Base-by-base conservation (phyloP, 1,139 yeast species). In the Kurtzmaniella natalensis region DNA sequence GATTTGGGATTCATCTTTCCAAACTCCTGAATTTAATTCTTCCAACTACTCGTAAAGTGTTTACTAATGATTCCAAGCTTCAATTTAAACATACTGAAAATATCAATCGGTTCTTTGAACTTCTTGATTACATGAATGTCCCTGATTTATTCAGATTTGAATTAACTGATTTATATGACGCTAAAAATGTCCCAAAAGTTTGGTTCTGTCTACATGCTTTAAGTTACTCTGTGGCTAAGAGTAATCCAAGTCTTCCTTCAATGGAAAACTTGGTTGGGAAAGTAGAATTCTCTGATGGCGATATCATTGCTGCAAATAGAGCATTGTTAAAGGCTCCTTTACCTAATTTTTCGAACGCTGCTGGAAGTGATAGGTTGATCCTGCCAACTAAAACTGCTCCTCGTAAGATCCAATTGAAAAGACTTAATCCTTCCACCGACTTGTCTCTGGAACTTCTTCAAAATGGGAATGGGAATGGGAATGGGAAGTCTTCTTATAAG, bases 61-160 rank as follows among this genome's bases (percentile, higher is more conserved):
- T 64, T 41, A 48, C 55, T 13, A 59, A 63, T 38, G 78, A 74
- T 31, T 45, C 64, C 8, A 77, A 75, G 38, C 64, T 87, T 29
- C 94, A 87, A 53, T 92, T 86, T 64, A 78, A 85, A 41, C 96
- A 88, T 54, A 87, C 96, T 0, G 97, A 94, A 53, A 92, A 92
- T 51, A 92, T 92, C 50, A 87, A 88, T 51, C 70, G 81, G 18
- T 92, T 92, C 57, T 82, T 92, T 54, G 71, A 76, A 18, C 74
- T 92, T 38, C 64, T 87, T 25, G 83, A 78, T 36, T 75, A 67
- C 42, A 71, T 87, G 43, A 79, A 78, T 22, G 78, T 92, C 45
- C 98, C 98, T 0, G 94, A 80, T 45, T 67, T 88, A 35, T 92
- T 89, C 53, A 71, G 87, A 31, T 92, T 92, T 53, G 97, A 89